Percentiles rank a stretch among this genome's conserved stretches.
Conservation (phyloP, 441 rosid species). For the Gossypium armourianum region DNA sequence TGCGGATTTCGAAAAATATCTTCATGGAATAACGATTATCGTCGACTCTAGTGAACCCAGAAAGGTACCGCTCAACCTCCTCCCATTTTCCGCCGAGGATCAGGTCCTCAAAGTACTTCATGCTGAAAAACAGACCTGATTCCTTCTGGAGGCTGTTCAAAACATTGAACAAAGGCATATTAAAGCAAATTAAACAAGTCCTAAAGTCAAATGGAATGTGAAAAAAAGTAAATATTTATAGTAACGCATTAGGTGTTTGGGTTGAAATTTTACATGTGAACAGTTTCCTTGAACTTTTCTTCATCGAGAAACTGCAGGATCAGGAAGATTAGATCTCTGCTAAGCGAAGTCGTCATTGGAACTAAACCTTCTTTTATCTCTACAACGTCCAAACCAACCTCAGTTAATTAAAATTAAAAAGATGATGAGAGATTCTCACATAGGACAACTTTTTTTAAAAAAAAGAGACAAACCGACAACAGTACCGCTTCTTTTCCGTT, state of each 20-base stretch:
- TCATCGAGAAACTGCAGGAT: slow-evolving; percentile 48
- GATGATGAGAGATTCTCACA: neutral
- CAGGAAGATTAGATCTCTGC: slow-evolving; percentile 42
- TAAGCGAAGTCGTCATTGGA: slow-evolving; percentile 32
- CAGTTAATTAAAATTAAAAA: neutral
- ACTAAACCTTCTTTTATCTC: slow-evolving; percentile 16
- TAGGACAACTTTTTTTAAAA: slow-evolving; percentile 7
- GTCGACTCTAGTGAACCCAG: slow-evolving; percentile 39
- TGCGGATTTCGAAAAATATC: slow-evolving; percentile 44
- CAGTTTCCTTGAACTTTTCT: slow-evolving; percentile 39
- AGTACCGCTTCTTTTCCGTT: neutral
- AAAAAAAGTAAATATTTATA: neutral
- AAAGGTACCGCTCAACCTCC: slow-evolving; percentile 41
- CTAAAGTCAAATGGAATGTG: neutral
- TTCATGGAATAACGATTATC: slow-evolving; percentile 45
- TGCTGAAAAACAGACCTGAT: slow-evolving; percentile 39
- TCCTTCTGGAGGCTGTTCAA: slow-evolving; percentile 46
- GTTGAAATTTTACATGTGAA: slow-evolving; percentile 28
- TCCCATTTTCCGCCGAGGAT: slow-evolving; percentile 39
- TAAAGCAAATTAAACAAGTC: neutral
- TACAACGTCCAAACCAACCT: slow-evolving; percentile 9
- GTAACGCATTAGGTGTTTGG: neutral
- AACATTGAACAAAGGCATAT: neutral
- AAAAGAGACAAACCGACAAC: neutral
- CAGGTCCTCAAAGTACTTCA: slow-evolving; percentile 40